A percentile compares a stretch with the other conserved stretches of the same genome.
Conservation (phyloP, 495 filamentous ascomycete genomes). For the Tuber borchii region DNA sequence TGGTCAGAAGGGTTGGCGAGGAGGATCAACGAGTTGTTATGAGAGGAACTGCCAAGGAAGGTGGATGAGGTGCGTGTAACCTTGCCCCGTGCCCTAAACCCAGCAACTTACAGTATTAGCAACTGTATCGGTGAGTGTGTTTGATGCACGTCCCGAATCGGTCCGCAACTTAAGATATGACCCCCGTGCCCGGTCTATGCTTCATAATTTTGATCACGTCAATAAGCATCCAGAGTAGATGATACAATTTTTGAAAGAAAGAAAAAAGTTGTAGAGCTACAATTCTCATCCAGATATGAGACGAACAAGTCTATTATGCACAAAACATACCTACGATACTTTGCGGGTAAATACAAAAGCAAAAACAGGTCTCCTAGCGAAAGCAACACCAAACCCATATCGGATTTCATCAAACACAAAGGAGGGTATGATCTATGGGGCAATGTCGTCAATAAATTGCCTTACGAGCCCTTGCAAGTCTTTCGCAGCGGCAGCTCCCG, state of each 20-base stretch:
- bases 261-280: neutral
- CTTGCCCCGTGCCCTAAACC: conserved; percentile 18
- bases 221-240: neutral
- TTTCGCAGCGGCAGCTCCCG: conserved; percentile 55
- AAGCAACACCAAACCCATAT: neutral
- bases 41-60: neutral
- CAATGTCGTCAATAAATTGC: conserved; percentile 39
- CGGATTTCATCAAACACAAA: neutral
- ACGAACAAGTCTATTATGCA: neutral
- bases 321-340: neutral
- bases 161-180: neutral
- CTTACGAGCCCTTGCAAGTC: conserved; percentile 56
- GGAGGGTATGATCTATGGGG: neutral
- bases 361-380: neutral
- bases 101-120: neutral
- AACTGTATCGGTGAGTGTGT: neutral
- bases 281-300: neutral
- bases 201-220: neutral
- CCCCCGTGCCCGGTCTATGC: neutral
- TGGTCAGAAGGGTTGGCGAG: conserved; percentile 5
- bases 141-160: neutral
- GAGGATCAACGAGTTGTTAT: conserved; percentile 6
- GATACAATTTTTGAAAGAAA: neutral
- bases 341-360: neutral
- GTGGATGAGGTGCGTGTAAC: conserved; percentile 23